Evolutionary conservation across 768 basidiomycete species (phyloP), one percentile per base, ranked within the genome.

Genomic region (Boletus barrowsii): DNA sequence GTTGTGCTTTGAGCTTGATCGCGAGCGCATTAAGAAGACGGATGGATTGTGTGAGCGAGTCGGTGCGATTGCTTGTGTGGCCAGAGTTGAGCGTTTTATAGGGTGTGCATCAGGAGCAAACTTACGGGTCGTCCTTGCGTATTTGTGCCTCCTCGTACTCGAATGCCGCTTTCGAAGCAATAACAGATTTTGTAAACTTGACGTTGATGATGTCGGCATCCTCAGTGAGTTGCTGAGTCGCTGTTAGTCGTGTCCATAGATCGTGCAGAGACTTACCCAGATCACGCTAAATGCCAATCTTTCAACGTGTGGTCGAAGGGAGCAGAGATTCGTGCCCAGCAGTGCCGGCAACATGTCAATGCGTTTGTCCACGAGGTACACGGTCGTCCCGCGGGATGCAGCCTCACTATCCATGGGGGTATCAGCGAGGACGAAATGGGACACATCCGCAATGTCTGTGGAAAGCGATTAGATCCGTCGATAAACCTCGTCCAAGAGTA

Each of bases 321-420:
- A 96, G 68, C 97, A 99, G 11, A 99, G 73, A 64, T 98, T 99
- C 1, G 96, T 98, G 1, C 97, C 97, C 7, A 99, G 78, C 10
- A 99, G 78, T 4, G 86, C 76, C 0, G 97, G 97, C 45, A 99
- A 77, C 97, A 99, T 99, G 75, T 98, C 97, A 47, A 99, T 93
- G 33, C 96, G 90, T 71, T 95, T 96, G 76, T 99, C 96, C 6
- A 98, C 96, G 2, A 99, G 83, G 68, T 98, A 99, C 1, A 99
- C 96, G 0, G 96, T 98, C 5, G 96, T 98, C 5, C 96, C 96
- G 56, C 96, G 79, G 17, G 93, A 82, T n/a, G 94, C 91, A 20
- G 96, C 96, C 69, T 99, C 96, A 42, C 75, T 86, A 61, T 99
- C 96, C 93, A 99, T 98, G 0, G 95, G 84, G 40, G 89, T 99